Evolutionary conservation across 495 filamentous ascomycete genomes (phyloP).

Genomic region (Aspergillus sclerotiicarbonarius): DNA sequence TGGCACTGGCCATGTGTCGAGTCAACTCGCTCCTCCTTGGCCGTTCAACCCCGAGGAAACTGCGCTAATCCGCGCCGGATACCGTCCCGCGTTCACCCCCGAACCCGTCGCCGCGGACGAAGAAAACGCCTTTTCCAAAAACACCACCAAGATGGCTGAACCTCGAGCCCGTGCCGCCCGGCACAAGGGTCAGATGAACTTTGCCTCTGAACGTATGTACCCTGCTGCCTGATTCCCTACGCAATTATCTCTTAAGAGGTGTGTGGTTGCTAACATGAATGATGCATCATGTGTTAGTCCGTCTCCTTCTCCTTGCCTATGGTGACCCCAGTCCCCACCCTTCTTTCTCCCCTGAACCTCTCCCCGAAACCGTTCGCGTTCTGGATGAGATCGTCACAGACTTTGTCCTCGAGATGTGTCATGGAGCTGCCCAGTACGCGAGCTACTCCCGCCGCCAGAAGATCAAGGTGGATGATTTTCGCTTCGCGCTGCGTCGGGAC

Average conservation of each 20-base stretch:
- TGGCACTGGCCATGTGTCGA: constrained; percentile 16
- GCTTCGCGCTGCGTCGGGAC: constrained; percentile 84
- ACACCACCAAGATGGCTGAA: constrained; percentile 51
- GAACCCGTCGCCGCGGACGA: neutral
- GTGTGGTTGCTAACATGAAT: too few relatives aligned
- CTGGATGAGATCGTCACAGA: constrained; percentile 95
- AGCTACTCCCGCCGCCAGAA: constrained; percentile 83
- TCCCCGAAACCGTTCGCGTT: constrained; percentile 78
- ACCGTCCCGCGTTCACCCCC: constrained; percentile 24
- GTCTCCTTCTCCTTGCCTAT: constrained; percentile 79
- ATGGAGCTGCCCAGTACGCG: constrained; percentile 79
- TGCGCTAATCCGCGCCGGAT: constrained; percentile 26
- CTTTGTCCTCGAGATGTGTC: constrained; percentile 83
- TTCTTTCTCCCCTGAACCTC: constrained; percentile 51
- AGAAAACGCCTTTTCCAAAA: constrained; percentile 1
- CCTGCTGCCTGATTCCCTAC: neutral
- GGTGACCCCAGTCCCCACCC: constrained; percentile 63
- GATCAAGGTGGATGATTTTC: constrained; percentile 97
- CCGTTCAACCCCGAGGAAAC: constrained; percentile 24
- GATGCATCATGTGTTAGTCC: constrained; percentile 53
- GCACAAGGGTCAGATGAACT: constrained; percentile 88
- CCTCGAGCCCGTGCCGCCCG: constrained; percentile 73
- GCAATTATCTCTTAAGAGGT: neutral
- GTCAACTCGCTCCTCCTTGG: constrained; percentile 17
- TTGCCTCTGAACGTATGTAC: constrained; percentile 71